Evolutionary conservation across 345 rosid species (phyloP), one percentile per base, ranked within the genome.

Genomic region (Eucalyptus curtisii): DNA sequence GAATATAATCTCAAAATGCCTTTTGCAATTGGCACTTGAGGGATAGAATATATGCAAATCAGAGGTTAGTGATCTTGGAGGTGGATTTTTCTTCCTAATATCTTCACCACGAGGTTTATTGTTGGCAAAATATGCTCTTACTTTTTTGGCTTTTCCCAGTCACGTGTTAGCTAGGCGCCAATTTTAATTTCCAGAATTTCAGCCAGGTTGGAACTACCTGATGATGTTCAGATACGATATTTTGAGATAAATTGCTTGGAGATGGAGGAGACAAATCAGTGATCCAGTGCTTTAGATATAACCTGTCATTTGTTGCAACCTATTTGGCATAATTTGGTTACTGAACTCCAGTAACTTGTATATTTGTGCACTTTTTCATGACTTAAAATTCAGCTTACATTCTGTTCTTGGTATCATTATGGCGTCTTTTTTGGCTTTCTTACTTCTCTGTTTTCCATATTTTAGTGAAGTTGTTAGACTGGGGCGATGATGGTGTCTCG

Each of bases 391-490:
- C 14, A 40, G 45, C 82, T 20, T 37, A 71, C 24, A 44, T 76
- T 76, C 82, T 40, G 82, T 40, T 66, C 59, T n/a, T n/a, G n/a
- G 42, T 87, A 80, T n/a, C 49, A n/a, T 48, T 87, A 31, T 22
- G 84, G 85, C 17, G 6, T 87, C 45, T 22, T 31, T 57, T 42
- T 52, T 80, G 64, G 47, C 45, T 71, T 24, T n/a, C 86, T 82
- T 85, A 49, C 40, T 33, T 20, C 44, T 33, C 55, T 71, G 80
- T 86, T 66, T 68, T 79, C 91, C 90, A 87, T 88, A 86, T 82
- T 89, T 44, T 91, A 97, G 99, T 97, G 93, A 97, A 97, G 92
- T 91, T 97, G 85, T 93, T 97, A 92, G 95, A 97, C 90, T 97
- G 98, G 99, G 99, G 98, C 45, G 97, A 96, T 90, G 96, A 96